phyloP scores from a whole-genome alignment of 2,329 filamentous ascomycete genomes.

The Mycosphaerella sp. region DNA sequence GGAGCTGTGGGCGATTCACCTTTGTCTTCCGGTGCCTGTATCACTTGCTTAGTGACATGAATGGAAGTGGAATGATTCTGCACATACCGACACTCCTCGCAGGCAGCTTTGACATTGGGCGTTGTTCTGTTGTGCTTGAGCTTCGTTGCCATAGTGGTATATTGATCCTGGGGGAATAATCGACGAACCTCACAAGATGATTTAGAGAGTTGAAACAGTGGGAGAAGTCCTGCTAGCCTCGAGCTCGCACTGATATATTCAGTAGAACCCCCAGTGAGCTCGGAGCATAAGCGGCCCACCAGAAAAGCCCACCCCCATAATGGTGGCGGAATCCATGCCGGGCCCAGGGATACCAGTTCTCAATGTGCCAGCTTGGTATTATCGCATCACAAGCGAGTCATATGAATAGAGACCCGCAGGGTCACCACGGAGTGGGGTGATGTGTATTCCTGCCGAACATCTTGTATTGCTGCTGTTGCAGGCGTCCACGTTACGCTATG shows the following conservation, averaged over 20 bases:
- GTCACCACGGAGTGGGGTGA: neutral
- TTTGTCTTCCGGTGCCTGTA: slow-evolving; percentile 1
- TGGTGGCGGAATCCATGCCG: slow-evolving; percentile 3
- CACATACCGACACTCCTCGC: slow-evolving; percentile 5
- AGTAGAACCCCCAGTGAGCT: neutral
- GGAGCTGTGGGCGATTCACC: neutral
- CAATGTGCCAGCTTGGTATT: neutral
- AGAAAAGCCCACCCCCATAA: neutral
- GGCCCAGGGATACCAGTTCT: neutral
- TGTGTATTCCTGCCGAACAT: neutral
- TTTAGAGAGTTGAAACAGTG: neutral
- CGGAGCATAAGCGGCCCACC: neutral
- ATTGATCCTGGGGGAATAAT: neutral
- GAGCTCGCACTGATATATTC: neutral
- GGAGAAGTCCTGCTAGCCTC: neutral
- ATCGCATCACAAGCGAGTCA: slow-evolving; percentile 4
- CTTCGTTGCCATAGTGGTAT: neutral
- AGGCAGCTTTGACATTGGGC: slow-evolving; percentile 8
- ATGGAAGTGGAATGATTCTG: neutral
- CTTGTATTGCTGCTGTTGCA: neutral
- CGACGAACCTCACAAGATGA: neutral
- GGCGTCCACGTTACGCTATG: too few species aligned
- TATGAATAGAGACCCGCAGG: neutral
- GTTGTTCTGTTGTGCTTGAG: slow-evolving; percentile 3
- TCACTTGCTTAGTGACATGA: neutral